phyloP scores from a whole-genome alignment of 352 stramenopile genomes.

The Globisporangium perplexum region DNA sequence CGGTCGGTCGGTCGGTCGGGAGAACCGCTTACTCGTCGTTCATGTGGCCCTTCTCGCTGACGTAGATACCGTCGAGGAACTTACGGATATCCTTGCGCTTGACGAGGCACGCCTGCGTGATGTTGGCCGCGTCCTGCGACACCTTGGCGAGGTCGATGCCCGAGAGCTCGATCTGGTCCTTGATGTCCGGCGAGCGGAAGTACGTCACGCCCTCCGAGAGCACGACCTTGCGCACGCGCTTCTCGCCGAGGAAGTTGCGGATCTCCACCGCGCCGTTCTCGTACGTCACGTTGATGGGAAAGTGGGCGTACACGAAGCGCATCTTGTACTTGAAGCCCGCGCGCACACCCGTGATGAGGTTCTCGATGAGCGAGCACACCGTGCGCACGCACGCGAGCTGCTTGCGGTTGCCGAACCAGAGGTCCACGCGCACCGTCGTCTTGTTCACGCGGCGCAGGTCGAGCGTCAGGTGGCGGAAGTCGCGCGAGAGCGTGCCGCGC shows the following conservation, averaged over 20 bases:
- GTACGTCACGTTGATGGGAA: constrained; percentile 99
- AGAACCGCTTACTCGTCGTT: constrained; percentile 44
- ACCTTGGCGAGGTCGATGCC: constrained; percentile 98
- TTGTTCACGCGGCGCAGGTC: constrained; percentile 92
- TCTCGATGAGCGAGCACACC: constrained; percentile 98
- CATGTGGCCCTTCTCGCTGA: constrained; percentile 93
- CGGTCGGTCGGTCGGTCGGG: not conserved
- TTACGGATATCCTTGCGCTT: constrained; percentile 97
- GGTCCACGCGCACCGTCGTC: constrained; percentile 93
- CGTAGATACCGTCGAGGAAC: constrained; percentile 99
- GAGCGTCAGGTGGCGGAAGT: constrained; percentile 98
- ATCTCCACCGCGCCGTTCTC: constrained; percentile 95
- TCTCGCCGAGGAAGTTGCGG: constrained; percentile 99
- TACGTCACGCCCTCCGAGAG: constrained; percentile 94
- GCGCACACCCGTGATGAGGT: constrained; percentile 99
- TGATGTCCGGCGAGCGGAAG: constrained; percentile 94
- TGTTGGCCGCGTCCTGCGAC: constrained; percentile 88
- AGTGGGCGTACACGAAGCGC: constrained; percentile 99
- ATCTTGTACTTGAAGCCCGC: constrained; percentile 99
- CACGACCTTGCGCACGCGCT: constrained; percentile 94
- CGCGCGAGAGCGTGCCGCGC: constrained; percentile 91
- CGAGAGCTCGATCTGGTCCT: constrained; percentile 99
- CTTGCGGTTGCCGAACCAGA: constrained; percentile 99
- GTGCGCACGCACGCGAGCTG: constrained; percentile 97
- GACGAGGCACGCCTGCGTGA: constrained; percentile 81